Evolutionary conservation across 2,329 filamentous ascomycete genomes (phyloP).

Genomic region (Fusarium sp.): DNA sequence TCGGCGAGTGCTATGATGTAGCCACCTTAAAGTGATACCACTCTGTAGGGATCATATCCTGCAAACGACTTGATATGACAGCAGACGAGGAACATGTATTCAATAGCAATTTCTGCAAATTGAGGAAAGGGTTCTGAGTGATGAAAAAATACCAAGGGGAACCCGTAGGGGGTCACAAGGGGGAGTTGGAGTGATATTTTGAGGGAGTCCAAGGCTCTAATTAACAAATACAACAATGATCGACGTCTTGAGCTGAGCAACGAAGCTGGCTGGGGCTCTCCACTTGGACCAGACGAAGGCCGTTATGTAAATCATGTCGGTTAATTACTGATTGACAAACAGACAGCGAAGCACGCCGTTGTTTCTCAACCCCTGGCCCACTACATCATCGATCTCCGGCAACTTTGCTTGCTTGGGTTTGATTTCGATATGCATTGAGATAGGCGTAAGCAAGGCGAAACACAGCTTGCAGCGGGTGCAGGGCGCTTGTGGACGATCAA

Average conservation of each 20-base stretch:
- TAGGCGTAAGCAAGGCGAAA: constrained; percentile 17
- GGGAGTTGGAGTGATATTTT: constrained; percentile 8
- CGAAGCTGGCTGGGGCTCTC: constrained; percentile 24
- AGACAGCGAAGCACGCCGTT: constrained; percentile 36
- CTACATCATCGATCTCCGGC: constrained; percentile 45
- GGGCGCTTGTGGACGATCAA: constrained; percentile 13
- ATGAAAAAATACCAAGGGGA: constrained; percentile 4
- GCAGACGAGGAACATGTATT: constrained; percentile 7
- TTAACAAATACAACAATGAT: constrained; percentile 38
- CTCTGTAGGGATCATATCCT: constrained; percentile 46
- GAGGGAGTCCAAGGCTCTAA: constrained; percentile 29
- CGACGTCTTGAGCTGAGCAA: constrained; percentile 35
- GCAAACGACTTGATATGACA: constrained; percentile 28
- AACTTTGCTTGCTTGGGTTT: constrained; percentile 9
- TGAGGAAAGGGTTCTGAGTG: constrained; percentile 5
- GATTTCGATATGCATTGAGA: constrained; percentile 13
- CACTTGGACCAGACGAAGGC: constrained; percentile 30
- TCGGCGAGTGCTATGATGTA: constrained; percentile 48
- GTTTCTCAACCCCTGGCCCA: constrained; percentile 44
- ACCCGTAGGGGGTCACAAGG: background rate
- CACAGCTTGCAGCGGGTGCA: constrained; percentile 15
- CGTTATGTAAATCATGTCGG: constrained; percentile 33
- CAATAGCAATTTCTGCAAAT: constrained; percentile 17
- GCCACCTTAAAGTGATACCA: constrained; percentile 43
- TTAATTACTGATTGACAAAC: constrained; percentile 22